These are phyloP conservation scores for Teunomyces gatunensis DNA, from an alignment of 805 yeast genomes.

Conservation along the genomic window DNA sequence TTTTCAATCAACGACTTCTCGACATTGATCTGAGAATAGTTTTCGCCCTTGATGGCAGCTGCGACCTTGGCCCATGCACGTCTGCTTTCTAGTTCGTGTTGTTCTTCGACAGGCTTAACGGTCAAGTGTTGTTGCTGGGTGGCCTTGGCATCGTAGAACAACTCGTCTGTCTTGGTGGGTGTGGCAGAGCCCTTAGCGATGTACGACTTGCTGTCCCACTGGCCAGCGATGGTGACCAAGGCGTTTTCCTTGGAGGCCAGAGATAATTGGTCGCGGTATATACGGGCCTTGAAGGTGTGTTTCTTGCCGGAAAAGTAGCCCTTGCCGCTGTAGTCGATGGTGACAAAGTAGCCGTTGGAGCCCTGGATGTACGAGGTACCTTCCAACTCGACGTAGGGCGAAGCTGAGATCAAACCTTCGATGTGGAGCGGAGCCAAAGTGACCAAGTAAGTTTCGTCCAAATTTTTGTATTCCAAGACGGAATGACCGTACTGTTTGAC, in stretches of 20 bases:
- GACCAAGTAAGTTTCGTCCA: constrained; percentile 67
- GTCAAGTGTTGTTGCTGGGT: constrained; percentile 51
- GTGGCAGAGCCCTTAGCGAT: constrained; percentile 56
- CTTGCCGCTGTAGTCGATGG: constrained; percentile 81
- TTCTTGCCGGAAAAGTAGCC: constrained; percentile 96
- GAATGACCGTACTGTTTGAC: constrained; percentile 96
- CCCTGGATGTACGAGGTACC: constrained; percentile 83
- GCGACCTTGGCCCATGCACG: constrained; percentile 91
- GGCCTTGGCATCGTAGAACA: constrained; percentile 63
- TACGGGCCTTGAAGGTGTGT: constrained; percentile 84
- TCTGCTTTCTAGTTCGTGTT: constrained; percentile 78
- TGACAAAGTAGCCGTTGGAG: constrained; percentile 70
- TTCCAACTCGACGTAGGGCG: constrained; percentile 94
- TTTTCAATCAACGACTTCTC: constrained; percentile 81
- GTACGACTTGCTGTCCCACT: constrained; percentile 81
- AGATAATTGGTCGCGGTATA: constrained; percentile 53
- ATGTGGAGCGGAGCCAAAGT: constrained; percentile 95
- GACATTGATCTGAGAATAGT: constrained; percentile 69
- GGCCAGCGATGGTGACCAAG: constrained; percentile 79
- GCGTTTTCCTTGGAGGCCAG: constrained; percentile 57
- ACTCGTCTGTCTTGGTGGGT: constrained; percentile 41
- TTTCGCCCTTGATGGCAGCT: constrained; percentile 72
- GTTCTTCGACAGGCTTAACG: constrained; percentile 82
- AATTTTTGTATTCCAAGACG: constrained; percentile 57
- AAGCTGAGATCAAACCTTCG: constrained; percentile 86